Base-by-base conservation (phyloP, 257 asterid genomes). In the Solanum phureja region DNA sequence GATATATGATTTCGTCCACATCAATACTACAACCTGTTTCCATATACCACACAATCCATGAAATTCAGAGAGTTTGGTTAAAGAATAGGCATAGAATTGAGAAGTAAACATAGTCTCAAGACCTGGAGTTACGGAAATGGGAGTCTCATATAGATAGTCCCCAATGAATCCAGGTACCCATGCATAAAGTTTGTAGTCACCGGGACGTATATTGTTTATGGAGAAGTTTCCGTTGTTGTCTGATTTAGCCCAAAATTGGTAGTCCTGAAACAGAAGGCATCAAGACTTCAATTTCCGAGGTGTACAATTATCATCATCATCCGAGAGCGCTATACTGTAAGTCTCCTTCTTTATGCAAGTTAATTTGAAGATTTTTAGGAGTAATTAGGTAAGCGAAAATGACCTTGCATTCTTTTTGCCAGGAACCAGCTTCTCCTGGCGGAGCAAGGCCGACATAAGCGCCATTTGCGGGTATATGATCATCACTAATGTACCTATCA, bases 361-460 rank as follows among this genome's bases (percentile, higher is more conserved):
- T 49, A 29, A 49, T 49, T 3, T 29, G 69, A 29, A 18, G 21
- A 49, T 29, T 18, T 18, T 49, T 16, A 31, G 13, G 42, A 71
- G 24, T 18, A 18, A 82, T 31, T 29, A 82, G 86, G 86, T 82
- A 38, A 83, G 62, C 8, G 29, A 81, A 87, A 72, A 89, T 86
- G 42, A 95, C 98, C 96, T 94, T 95, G 90, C 98, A 95, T 92
- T 95, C 95, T 88, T 91, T 92, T 91, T 95, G 98, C 96, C 95
- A 95, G 29, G 96, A 93, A 87, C 98, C 96, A 34, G 49, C 90
- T n/a, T 91, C 96, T 81, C 96, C 97, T 0, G 94, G 94, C 79
- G 96, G 92, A 40, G 95, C 98, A 89, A 95, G 90, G 33, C 98
- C 98, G 69, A 94, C 87, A 69, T 93, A 92, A 58, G 95, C 96